phyloP scores from a whole-genome alignment of 2,329 filamentous ascomycete species.

The Colletotrichum kahawae region DNA sequence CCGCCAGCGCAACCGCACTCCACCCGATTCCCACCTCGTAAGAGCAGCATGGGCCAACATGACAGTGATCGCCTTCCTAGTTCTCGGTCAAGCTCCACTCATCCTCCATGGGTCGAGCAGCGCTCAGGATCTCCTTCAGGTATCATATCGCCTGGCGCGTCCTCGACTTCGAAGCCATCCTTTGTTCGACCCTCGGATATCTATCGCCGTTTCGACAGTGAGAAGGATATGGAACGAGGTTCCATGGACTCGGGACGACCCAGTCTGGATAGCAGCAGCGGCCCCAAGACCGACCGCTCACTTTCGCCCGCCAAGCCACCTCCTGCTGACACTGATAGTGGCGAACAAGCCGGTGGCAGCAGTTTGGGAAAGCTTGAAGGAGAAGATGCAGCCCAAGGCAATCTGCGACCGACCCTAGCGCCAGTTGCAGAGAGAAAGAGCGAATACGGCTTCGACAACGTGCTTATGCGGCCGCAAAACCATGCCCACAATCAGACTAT shows the following conservation, averaged over 20 bases:
- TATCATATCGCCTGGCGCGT: conserved; percentile 35
- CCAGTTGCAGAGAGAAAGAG: conserved; percentile 63
- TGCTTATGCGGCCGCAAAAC: conserved; percentile 27
- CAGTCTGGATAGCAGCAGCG: conserved; percentile 55
- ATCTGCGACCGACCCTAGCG: conserved; percentile 38
- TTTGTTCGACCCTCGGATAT: conserved; percentile 80
- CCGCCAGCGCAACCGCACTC: conserved; percentile 26
- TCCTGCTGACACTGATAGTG: conserved; percentile 1
- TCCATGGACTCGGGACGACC: conserved; percentile 63
- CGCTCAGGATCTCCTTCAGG: conserved; percentile 44
- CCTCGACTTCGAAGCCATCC: conserved; percentile 60
- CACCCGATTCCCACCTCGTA: conserved; percentile 61
- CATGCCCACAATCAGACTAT: not conserved
- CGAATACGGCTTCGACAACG: conserved; percentile 60
- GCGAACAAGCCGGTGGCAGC: conserved; percentile 8
- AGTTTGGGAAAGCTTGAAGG: not conserved
- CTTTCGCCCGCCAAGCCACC: not conserved
- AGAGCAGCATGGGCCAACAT: conserved; percentile 63
- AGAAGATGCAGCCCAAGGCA: conserved; percentile 12
- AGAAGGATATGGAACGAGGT: conserved; percentile 60
- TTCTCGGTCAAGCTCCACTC: conserved; percentile 33
- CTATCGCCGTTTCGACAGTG: conserved; percentile 74
- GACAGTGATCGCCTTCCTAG: conserved; percentile 31
- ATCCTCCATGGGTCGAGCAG: conserved; percentile 37
- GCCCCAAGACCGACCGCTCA: not conserved